Evolutionary conservation across 2,329 filamentous ascomycete species (phyloP).

Genomic region (Xenoacremonium recifei): DNA sequence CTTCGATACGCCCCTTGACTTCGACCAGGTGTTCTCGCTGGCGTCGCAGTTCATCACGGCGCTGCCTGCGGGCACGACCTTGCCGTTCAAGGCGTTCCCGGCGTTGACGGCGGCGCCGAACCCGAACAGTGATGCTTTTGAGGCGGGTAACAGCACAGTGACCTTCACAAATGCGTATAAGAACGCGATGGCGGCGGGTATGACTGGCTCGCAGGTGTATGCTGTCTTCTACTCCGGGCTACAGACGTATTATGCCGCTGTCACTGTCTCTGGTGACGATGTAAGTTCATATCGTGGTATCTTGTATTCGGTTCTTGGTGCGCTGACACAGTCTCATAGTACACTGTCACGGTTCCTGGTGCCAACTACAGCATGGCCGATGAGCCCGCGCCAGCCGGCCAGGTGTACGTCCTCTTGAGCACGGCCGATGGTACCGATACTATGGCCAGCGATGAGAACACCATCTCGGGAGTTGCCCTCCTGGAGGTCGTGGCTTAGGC

Average conservation of each 20-base stretch:
- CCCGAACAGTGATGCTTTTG: slow-evolving; percentile 4
- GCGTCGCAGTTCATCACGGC: slow-evolving; percentile 58
- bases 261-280: slow-evolving; percentile 6
- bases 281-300: too few species aligned
- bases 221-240: slow-evolving; percentile 16
- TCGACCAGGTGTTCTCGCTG: slow-evolving; percentile 63
- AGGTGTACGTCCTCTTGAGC: slow-evolving; percentile 34
- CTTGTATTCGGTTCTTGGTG: neutral
- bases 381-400: slow-evolving; percentile 21
- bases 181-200: slow-evolving; percentile 4
- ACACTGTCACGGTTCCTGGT: slow-evolving; percentile 11
- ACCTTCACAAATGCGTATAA: slow-evolving; percentile 6
- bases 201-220: slow-evolving; percentile 4
- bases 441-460: slow-evolving; percentile 30
- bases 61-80: slow-evolving; percentile 55
- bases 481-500: slow-evolving; percentile 25
- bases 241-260: slow-evolving; percentile 17
- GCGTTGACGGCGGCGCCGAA: slow-evolving; percentile 36
- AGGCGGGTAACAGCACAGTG: neutral
- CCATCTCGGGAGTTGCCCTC: slow-evolving; percentile 32
- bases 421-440: slow-evolving; percentile 29
- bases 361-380: slow-evolving; percentile 6
- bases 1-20: slow-evolving; percentile 58
- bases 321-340: slow-evolving; percentile 9
- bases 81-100: slow-evolving; percentile 59